A percentile compares a stretch with the other conserved stretches of the same genome.
phyloP scores from a whole-genome alignment of 257 asterid genomes.

The Coffea eugenioides region DNA sequence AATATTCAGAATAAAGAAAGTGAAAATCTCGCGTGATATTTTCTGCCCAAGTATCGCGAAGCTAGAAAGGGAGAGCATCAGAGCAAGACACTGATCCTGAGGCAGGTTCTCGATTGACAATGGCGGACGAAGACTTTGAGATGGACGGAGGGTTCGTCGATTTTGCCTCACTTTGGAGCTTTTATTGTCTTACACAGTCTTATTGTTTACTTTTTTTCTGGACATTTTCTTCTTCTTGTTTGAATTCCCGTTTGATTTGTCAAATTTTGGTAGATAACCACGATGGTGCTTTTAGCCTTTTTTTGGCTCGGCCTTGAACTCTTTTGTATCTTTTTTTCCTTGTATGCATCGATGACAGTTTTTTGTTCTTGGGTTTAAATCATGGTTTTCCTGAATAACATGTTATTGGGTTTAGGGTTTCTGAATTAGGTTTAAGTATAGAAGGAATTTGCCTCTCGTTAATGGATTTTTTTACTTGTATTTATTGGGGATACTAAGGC shows the following conservation, averaged over 20 bases:
- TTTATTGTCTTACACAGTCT: not conserved
- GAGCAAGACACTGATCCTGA: too few relatives aligned
- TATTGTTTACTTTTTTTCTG: not conserved
- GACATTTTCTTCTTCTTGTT: not conserved
- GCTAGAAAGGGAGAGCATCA: too few relatives aligned
- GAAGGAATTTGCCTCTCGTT: not conserved
- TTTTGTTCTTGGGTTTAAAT: not conserved
- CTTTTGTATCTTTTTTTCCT: not conserved
- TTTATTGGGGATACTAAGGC: too few relatives aligned
- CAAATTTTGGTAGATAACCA: not conserved
- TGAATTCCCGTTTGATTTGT: not conserved
- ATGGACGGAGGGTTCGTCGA: constrained; percentile 71
- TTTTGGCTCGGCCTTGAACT: not conserved
- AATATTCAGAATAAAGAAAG: too few relatives aligned
- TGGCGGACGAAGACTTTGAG: constrained; percentile 94
- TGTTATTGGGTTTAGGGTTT: constrained; percentile 24
- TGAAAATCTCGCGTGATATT: too few relatives aligned
- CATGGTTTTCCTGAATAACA: too few relatives aligned
- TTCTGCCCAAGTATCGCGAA: too few relatives aligned
- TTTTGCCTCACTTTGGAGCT: not conserved
- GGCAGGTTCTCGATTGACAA: constrained; percentile 14
- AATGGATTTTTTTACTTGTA: not conserved
- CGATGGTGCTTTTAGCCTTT: not conserved
- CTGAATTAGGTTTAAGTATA: not conserved
- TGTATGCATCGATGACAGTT: constrained; percentile 1